phyloP scores from a whole-genome alignment of 805 yeast genomes.

The Metschnikowia santaceciliae region DNA sequence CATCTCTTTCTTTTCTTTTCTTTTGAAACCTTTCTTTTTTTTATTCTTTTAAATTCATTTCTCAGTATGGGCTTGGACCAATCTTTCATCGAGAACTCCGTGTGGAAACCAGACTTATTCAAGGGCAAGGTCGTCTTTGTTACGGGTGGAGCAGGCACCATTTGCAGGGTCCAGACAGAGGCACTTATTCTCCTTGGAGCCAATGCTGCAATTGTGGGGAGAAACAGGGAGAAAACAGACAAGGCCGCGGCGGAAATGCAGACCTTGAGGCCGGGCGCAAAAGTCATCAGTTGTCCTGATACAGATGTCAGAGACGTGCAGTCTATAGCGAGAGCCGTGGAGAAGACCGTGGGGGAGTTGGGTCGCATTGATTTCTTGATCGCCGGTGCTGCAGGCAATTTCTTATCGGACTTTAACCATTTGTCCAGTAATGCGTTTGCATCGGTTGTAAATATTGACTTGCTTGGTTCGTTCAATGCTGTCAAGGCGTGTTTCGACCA shows the following conservation, averaged over 20 bases:
- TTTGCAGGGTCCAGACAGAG: conserved; percentile 28
- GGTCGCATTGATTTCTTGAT: conserved; percentile 43
- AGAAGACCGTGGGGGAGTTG: conserved; percentile 25
- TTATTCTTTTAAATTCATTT: not conserved
- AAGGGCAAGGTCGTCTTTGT: conserved; percentile 30
- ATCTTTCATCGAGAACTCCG: conserved; percentile 18
- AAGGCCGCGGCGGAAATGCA: conserved; percentile 22
- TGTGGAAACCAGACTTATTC: conserved; percentile 26
- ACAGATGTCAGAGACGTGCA: conserved; percentile 24
- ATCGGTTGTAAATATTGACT: conserved; percentile 36
- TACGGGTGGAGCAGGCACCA: conserved; percentile 30
- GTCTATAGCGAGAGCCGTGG: conserved; percentile 23
- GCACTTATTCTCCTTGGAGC: conserved; percentile 28
- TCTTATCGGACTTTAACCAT: conserved; percentile 40
- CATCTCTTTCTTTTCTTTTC: not conserved
- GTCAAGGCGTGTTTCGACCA: conserved; percentile 38
- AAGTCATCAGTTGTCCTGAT: conserved; percentile 22
- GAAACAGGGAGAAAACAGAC: conserved; percentile 24
- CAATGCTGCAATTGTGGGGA: conserved; percentile 27
- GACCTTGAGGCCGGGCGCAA: conserved; percentile 23
- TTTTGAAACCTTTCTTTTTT: too few species aligned
- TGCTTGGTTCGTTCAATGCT: conserved; percentile 40
- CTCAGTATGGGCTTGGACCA: conserved; percentile 17
- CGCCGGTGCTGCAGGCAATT: conserved; percentile 46
- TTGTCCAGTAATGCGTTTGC: conserved; percentile 41